A percentile compares a stretch with the other conserved stretches of the same genome.
Evolutionary conservation across 345 rosid genomes (phyloP).

Genomic region (Heritiera littoralis): DNA sequence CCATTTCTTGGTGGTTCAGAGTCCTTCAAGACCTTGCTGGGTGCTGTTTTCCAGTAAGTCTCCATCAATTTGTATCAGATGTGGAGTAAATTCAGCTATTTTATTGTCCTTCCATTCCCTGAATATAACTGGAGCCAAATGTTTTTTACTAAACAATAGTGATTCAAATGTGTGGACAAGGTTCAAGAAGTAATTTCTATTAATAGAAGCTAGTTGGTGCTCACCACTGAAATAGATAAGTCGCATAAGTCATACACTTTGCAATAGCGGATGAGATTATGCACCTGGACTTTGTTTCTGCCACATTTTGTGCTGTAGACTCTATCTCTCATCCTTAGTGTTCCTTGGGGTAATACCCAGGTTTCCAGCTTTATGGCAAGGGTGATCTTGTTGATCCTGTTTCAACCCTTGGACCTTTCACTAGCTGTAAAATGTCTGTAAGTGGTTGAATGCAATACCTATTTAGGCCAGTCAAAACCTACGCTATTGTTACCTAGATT

Average conservation of each 20-base stretch:
- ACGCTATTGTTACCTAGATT: not conserved
- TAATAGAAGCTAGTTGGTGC: no score
- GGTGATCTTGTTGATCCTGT: not conserved
- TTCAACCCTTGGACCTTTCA: not conserved
- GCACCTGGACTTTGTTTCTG: not conserved
- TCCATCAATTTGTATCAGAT: constrained; percentile 15
- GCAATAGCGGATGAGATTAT: not conserved
- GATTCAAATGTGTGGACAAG: no score
- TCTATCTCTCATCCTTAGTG: not conserved
- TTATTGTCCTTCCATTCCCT: not conserved
- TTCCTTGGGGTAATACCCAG: not conserved
- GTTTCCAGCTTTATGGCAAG: not conserved
- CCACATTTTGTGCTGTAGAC: not conserved
- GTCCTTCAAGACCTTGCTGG: constrained; percentile 11
- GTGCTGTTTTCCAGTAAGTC: not conserved
- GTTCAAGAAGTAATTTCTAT: no score
- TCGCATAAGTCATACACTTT: not conserved
- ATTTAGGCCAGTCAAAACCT: not conserved
- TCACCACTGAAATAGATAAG: no score
- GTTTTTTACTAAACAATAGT: not conserved
- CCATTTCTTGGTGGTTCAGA: constrained; percentile 12
- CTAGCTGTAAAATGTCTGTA: not conserved
- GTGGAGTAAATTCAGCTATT: not conserved
- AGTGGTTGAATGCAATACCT: not conserved
- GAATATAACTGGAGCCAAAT: not conserved